Conservation (phyloP, 169 alveolate species). For the Neospora caninum region DNA sequence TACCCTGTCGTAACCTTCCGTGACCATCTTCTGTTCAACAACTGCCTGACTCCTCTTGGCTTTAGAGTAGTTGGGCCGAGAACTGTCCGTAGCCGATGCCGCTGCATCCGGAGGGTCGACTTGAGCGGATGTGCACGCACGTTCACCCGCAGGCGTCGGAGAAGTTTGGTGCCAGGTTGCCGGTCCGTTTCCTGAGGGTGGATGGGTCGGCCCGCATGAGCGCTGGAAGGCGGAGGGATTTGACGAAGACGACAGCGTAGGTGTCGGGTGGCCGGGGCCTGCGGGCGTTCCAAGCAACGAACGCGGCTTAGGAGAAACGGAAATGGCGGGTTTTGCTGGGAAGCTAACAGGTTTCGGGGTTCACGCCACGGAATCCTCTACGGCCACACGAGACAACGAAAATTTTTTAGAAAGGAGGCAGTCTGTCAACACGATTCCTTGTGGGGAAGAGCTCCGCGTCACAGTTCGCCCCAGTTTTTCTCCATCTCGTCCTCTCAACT, state of each 20-base stretch:
- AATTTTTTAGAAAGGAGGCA: too few relatives aligned
- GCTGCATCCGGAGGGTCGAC: neutral
- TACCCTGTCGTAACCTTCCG: slow-evolving; percentile 22
- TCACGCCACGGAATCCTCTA: too few relatives aligned
- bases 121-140: neutral
- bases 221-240: neutral
- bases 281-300: neutral
- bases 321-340: too few relatives aligned
- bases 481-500: neutral
- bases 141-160: neutral
- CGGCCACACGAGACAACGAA: too few relatives aligned
- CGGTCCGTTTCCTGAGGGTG: neutral
- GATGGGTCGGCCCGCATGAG: neutral
- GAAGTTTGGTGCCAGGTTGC: neutral
- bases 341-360: too few relatives aligned
- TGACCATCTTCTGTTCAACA: slow-evolving; percentile 18
- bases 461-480: too few relatives aligned
- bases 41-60: slow-evolving; percentile 7
- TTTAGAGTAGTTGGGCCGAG: neutral
- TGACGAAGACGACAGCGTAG: neutral
- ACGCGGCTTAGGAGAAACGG: too few relatives aligned
- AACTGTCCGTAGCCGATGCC: neutral
- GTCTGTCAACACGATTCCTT: too few relatives aligned
- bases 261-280: neutral
- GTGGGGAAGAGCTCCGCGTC: too few relatives aligned